Percentiles rank a stretch among this genome's conserved stretches.
These are phyloP conservation scores for Stagonosporopsis cucurbitacearum DNA, from an alignment of 2,329 filamentous ascomycete species.

Conservation along the genomic window DNA sequence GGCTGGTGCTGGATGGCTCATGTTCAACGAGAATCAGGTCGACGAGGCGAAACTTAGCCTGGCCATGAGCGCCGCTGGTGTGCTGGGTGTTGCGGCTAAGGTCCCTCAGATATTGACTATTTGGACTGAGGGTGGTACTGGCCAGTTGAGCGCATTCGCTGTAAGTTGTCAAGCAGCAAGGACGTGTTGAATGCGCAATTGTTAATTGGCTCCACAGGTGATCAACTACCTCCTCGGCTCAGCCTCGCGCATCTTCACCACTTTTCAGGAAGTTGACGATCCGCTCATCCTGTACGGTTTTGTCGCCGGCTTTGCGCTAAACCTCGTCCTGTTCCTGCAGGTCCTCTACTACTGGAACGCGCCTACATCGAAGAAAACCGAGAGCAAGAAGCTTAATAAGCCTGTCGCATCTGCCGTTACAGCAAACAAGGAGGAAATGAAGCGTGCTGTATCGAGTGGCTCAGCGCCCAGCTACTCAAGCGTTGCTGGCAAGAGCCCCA, in stretches of 20 bases:
- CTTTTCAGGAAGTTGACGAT: slow-evolving; percentile 95
- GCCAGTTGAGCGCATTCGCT: slow-evolving; percentile 94
- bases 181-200: background rate
- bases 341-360: slow-evolving; percentile 97
- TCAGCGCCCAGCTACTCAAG: slow-evolving; percentile 46
- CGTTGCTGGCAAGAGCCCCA: slow-evolving; percentile 56
- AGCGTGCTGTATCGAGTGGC: slow-evolving; percentile 46
- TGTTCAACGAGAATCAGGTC: slow-evolving; percentile 72
- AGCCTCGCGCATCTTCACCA: slow-evolving; percentile 94
- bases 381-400: slow-evolving; percentile 49
- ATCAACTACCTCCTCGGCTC: slow-evolving; percentile 98
- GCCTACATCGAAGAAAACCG: slow-evolving; percentile 37
- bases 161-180: slow-evolving; percentile 60
- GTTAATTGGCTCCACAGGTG: slow-evolving; percentile 64
- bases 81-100: slow-evolving; percentile 87
- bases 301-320: slow-evolving; percentile 88
- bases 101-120: slow-evolving; percentile 90
- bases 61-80: slow-evolving; percentile 83
- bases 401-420: slow-evolving; percentile 39
- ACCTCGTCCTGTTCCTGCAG: slow-evolving; percentile 83
- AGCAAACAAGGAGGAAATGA: slow-evolving; percentile 41
- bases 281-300: slow-evolving; percentile 96
- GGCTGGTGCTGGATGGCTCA: slow-evolving; percentile 69
- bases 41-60: slow-evolving; percentile 71
- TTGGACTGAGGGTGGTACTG: slow-evolving; percentile 83